Percentiles rank a stretch among this genome's conserved stretches.
Evolutionary conservation across 2,329 filamentous ascomycete genomes (phyloP).

Genomic region (Aspergillus tubingensis): DNA sequence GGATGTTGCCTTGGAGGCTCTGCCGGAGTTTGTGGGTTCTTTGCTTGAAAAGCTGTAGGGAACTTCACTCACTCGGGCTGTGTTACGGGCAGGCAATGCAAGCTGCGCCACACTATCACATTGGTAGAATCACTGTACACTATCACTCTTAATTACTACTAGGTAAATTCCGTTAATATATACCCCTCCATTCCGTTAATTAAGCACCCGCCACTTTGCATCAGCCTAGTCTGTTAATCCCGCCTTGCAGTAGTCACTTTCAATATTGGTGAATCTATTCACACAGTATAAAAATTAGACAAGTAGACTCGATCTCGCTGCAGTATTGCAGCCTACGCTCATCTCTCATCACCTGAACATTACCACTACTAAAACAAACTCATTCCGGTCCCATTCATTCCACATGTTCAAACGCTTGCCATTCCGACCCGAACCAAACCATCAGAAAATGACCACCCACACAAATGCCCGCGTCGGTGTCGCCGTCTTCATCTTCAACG

Average conservation of each 20-base stretch:
- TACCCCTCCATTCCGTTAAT: background rate
- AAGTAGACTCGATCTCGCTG: too few relatives aligned
- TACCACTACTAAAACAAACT: too few relatives aligned
- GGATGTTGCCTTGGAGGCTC: slow-evolving; percentile 54
- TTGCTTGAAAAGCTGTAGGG: slow-evolving; percentile 55
- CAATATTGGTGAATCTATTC: too few relatives aligned
- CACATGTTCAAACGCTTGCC: too few relatives aligned
- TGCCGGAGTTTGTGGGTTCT: slow-evolving; percentile 51
- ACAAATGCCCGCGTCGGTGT: slow-evolving; percentile 15
- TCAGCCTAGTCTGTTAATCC: background rate
- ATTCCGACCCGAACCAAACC: background rate
- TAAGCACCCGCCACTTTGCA: background rate
- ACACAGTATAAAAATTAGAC: too few relatives aligned
- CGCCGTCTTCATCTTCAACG: slow-evolving; percentile 18
- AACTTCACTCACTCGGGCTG: background rate
- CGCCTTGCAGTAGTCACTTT: background rate
- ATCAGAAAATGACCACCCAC: slow-evolving; percentile 4
- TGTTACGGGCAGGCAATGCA: background rate
- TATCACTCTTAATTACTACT: background rate
- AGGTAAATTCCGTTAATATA: background rate
- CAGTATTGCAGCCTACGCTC: too few relatives aligned
- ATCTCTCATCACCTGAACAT: too few relatives aligned
- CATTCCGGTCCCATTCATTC: too few relatives aligned
- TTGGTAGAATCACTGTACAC: slow-evolving; percentile 11
- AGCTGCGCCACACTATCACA: slow-evolving; percentile 10